Evolutionary conservation across 129 eudicot species (phyloP).

Genomic region (Helianthus tuberosus): DNA sequence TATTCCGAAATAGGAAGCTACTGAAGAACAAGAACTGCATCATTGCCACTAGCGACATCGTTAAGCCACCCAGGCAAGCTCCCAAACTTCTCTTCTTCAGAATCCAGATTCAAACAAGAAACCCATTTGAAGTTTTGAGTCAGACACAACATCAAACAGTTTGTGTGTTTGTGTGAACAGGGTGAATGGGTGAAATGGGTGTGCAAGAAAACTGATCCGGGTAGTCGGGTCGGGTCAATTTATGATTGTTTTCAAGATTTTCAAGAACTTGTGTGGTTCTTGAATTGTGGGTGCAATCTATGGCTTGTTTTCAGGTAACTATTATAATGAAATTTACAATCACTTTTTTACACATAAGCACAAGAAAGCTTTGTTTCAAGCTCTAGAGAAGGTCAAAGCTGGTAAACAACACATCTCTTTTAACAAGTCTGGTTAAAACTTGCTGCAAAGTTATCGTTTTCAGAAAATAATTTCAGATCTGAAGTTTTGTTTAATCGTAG

Average conservation of each 20-base stretch:
- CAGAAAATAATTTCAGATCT: too few relatives aligned
- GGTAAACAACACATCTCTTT: constrained; percentile 41
- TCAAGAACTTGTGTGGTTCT: not conserved
- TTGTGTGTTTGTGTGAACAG: too few relatives aligned
- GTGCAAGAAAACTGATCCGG: too few relatives aligned
- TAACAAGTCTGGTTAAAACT: too few relatives aligned
- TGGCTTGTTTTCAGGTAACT: constrained; percentile 13
- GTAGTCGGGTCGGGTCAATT: too few relatives aligned
- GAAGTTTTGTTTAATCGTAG: too few relatives aligned
- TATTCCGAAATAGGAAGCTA: constrained; percentile 63
- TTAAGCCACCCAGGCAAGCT: constrained; percentile 63
- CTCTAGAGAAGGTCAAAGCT: constrained; percentile 84
- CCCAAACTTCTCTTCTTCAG: constrained; percentile 52
- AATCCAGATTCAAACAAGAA: constrained; percentile 56
- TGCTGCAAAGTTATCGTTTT: too few relatives aligned
- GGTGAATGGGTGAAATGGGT: too few relatives aligned
- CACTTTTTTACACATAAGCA: constrained; percentile 68
- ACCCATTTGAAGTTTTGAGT: constrained; percentile 56
- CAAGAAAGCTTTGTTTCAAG: constrained; percentile 74
- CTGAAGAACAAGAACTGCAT: constrained; percentile 47
- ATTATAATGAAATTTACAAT: constrained; percentile 4
- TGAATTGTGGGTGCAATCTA: too few relatives aligned
- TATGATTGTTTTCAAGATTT: too few relatives aligned
- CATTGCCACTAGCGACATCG: constrained; percentile 41
- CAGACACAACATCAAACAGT: constrained; percentile 64